Percentiles rank a stretch among this genome's conserved stretches.
Evolutionary conservation across 1,139 yeast species (phyloP).

Genomic region (Taiozyma onychis): DNA sequence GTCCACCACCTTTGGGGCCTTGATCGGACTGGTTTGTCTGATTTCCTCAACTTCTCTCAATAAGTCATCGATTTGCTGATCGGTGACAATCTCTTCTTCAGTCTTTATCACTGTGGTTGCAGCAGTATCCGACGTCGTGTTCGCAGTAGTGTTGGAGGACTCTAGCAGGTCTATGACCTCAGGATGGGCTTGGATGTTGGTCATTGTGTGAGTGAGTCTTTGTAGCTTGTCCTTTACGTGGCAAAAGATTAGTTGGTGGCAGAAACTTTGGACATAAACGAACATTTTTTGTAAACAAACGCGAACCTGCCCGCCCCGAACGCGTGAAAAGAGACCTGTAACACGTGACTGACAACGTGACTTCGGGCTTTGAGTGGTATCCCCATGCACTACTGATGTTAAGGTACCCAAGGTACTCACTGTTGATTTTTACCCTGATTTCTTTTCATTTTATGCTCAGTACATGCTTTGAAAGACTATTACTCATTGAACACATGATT

Average conservation of each 20-base stretch:
- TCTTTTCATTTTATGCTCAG: too few relatives aligned
- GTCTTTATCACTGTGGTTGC: conserved; percentile 2
- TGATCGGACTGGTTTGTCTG: conserved; percentile 17
- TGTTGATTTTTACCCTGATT: too few relatives aligned
- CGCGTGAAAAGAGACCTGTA: too few relatives aligned
- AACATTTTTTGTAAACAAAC: not conserved
- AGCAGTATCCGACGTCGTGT: not conserved
- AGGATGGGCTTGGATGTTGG: not conserved
- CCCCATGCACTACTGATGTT: too few relatives aligned
- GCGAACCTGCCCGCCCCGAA: not conserved
- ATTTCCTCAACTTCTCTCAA: conserved; percentile 21
- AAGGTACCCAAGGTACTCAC: too few relatives aligned
- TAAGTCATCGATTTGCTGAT: conserved; percentile 22
- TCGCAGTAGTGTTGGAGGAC: not conserved
- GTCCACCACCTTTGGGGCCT: not conserved
- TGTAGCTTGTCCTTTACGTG: not conserved
- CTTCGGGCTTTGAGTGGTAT: too few relatives aligned
- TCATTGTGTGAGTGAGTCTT: not conserved
- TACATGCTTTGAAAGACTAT: too few relatives aligned
- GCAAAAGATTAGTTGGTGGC: not conserved
- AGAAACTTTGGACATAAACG: not conserved
- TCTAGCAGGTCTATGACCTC: not conserved
- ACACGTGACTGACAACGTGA: not conserved
- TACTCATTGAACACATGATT: too few relatives aligned
- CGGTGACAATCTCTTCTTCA: conserved; percentile 14